phyloP scores from a whole-genome alignment of 345 rosid genomes.

The Capsella bursapastoris region DNA sequence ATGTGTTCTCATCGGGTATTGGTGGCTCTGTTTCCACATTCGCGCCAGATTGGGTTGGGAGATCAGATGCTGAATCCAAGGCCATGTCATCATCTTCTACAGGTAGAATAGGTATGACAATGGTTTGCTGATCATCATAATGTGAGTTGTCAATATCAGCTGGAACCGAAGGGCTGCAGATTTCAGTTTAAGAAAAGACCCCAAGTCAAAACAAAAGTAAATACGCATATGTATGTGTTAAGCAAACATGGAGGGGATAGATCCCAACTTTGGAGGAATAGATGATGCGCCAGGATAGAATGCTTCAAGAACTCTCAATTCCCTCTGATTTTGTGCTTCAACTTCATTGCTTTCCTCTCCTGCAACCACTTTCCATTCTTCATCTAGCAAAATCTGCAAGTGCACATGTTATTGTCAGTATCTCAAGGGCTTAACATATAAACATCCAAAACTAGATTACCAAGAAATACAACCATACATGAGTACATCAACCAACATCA shows the following conservation, averaged over 20 bases:
- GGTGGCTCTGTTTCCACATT: slow-evolving; percentile 32
- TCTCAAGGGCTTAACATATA: not conserved
- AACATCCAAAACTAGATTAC: slow-evolving; percentile 23
- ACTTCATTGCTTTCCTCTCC: slow-evolving; percentile 89
- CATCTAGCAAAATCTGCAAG: slow-evolving; percentile 63
- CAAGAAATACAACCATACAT: not conserved
- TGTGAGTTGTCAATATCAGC: slow-evolving; percentile 51
- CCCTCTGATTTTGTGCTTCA: slow-evolving; percentile 76
- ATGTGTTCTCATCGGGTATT: slow-evolving; percentile 44
- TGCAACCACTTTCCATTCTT: slow-evolving; percentile 82
- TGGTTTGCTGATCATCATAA: slow-evolving; percentile 54
- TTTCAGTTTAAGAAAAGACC: slow-evolving; percentile 27
- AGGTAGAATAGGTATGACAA: slow-evolving; percentile 71
- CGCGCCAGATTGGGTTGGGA: slow-evolving; percentile 29
- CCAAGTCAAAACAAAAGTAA: slow-evolving; percentile 21
- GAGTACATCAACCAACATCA: not conserved
- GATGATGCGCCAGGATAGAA: slow-evolving; percentile 89
- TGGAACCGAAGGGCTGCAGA: slow-evolving; percentile 67
- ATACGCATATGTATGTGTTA: slow-evolving; percentile 1
- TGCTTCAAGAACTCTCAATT: slow-evolving; percentile 92
- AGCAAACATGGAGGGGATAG: slow-evolving; percentile 30
- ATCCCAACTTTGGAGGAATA: slow-evolving; percentile 75
- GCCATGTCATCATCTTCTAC: slow-evolving; percentile 83
- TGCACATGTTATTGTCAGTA: slow-evolving; percentile 12
- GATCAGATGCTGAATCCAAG: slow-evolving; percentile 52